Percentiles rank a stretch among this genome's conserved stretches.
Conservation (phyloP, 108 stramenopile genomes). For the Bacterosira constricta region DNA sequence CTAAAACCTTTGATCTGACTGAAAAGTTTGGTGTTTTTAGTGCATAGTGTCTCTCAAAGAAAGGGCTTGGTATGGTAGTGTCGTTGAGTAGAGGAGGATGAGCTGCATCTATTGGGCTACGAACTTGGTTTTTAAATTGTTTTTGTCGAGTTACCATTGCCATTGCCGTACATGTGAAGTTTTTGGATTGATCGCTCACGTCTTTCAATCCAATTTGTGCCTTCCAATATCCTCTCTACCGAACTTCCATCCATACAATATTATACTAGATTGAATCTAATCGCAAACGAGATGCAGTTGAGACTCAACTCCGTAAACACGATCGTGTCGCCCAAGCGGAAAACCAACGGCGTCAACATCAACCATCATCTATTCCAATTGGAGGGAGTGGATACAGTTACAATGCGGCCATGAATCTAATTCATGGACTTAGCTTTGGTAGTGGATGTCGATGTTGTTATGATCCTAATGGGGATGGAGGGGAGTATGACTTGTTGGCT, state of each 20-base stretch:
- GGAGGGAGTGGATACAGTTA: background rate
- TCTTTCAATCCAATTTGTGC: no score
- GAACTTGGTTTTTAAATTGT: no score
- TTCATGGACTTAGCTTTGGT: slow-evolving; percentile 39
- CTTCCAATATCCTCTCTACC: no score
- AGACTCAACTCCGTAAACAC: slow-evolving; percentile 63
- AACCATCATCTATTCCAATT: background rate
- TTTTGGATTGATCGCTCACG: no score
- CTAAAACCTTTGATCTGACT: no score
- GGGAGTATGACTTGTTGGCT: slow-evolving; percentile 71
- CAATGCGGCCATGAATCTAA: slow-evolving; percentile 46
- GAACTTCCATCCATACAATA: no score
- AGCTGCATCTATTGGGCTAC: background rate
- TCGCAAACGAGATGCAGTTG: slow-evolving; percentile 60
- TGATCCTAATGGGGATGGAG: slow-evolving; percentile 82
- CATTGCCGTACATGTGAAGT: no score
- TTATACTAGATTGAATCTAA: slow-evolving; percentile 65
- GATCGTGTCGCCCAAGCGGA: slow-evolving; percentile 80
- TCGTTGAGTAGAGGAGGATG: background rate
- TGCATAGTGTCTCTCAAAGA: no score
- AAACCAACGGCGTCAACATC: slow-evolving; percentile 40
- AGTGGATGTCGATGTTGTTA: slow-evolving; percentile 83
- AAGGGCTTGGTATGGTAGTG: background rate
- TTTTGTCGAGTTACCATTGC: no score
- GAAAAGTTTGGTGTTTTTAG: no score